Evolutionary conservation across 1,284 basidiomycete species (phyloP).

Genomic region (Leccinum pallidistipes): DNA sequence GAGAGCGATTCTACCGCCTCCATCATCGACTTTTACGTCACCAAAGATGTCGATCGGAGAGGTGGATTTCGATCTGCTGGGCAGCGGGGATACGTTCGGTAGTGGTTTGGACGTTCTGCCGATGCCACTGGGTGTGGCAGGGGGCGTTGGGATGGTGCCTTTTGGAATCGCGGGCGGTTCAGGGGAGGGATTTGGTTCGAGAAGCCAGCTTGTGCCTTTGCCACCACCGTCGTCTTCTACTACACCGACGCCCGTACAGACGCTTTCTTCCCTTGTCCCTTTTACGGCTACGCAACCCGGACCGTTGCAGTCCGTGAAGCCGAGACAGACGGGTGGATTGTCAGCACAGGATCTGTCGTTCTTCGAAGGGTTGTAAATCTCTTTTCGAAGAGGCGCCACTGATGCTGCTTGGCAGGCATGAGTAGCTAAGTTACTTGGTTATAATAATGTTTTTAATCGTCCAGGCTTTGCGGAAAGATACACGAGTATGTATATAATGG

Average conservation of each 20-base stretch:
- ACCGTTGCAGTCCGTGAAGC: constrained; percentile 20
- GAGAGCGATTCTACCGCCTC: constrained; percentile 38
- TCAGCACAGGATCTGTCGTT: constrained; percentile 75
- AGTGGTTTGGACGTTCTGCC: background rate
- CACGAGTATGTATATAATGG: background rate
- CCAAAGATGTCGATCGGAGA: constrained; percentile 22
- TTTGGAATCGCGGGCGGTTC: background rate
- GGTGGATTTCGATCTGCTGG: constrained; percentile 20
- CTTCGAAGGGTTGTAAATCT: constrained; percentile 59
- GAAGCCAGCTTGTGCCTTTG: constrained; percentile 8
- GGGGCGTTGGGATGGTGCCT: background rate
- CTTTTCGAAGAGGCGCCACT: background rate
- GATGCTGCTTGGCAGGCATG: background rate
- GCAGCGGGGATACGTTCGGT: constrained; percentile 4
- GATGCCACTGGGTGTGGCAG: background rate
- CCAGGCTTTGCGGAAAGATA: background rate
- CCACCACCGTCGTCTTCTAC: constrained; percentile 3
- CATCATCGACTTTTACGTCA: constrained; percentile 44
- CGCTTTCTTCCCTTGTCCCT: background rate
- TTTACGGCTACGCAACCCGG: background rate
- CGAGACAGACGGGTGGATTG: constrained; percentile 46
- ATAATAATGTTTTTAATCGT: background rate
- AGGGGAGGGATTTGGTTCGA: constrained; percentile 5
- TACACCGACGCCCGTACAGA: constrained; percentile 5
- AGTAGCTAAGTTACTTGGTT: background rate